These are phyloP conservation scores for Pythium guiyangense DNA, from an alignment of 352 stramenopile genomes.

Conservation along the genomic window DNA sequence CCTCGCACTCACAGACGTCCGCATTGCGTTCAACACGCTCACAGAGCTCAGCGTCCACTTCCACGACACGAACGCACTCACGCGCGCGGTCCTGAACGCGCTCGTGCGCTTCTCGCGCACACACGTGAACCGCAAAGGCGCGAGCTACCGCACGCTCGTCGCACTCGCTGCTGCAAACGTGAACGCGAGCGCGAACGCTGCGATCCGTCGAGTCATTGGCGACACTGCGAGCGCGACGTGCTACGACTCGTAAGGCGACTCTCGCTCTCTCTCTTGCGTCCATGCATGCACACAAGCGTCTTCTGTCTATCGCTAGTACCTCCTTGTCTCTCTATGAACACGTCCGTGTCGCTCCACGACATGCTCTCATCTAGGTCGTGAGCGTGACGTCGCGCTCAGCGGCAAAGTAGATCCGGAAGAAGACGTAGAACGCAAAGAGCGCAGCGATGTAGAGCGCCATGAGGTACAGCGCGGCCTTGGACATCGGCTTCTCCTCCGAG, in stretches of 20 bases:
- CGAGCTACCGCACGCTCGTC: neutral
- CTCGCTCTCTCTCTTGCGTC: conserved; percentile 3
- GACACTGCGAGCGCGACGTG: neutral
- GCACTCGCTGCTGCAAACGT: neutral
- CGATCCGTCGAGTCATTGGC: neutral
- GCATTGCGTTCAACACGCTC: neutral
- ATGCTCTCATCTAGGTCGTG: neutral
- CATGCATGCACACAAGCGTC: conserved; percentile 1
- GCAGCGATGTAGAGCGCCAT: conserved; percentile 30
- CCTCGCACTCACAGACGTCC: neutral
- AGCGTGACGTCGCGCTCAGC: conserved; percentile 43
- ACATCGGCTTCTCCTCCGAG: conserved; percentile 71
- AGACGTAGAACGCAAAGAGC: conserved; percentile 56
- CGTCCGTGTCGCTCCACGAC: neutral
- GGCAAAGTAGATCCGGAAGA: conserved; percentile 64
- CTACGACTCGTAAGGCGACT: neutral
- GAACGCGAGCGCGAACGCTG: neutral
- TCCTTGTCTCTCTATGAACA: neutral
- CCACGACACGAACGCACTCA: neutral
- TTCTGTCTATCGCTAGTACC: conserved; percentile 1
- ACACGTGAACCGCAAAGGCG: neutral
- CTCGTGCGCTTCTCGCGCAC: neutral
- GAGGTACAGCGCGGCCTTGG: conserved; percentile 45
- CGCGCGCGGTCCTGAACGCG: neutral
- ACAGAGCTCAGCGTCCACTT: neutral